Percentiles rank a stretch among this genome's conserved stretches.
phyloP scores from a whole-genome alignment of 345 rosid species.

The Salix arbutifolia region DNA sequence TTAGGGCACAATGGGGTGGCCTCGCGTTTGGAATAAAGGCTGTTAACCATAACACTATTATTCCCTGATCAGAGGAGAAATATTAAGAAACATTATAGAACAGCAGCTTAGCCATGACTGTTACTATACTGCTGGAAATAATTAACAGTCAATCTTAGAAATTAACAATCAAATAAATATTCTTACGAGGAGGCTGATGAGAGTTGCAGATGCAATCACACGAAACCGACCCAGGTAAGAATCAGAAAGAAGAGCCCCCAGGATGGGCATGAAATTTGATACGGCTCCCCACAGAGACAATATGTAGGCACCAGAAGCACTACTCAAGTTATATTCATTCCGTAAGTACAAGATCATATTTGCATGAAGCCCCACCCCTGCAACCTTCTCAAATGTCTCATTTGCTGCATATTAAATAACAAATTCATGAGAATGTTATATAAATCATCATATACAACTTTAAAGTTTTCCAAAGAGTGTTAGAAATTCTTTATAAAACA shows the following conservation, averaged over 20 bases:
- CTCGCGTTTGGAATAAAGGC: conserved; percentile 31
- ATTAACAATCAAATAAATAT: not conserved
- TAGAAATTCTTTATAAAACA: no score
- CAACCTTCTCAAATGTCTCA: conserved; percentile 52
- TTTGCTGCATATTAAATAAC: conserved; percentile 38
- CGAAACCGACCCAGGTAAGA: conserved; percentile 48
- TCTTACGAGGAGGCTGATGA: conserved; percentile 36
- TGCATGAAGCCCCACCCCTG: conserved; percentile 37
- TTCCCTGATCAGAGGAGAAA: conserved; percentile 31
- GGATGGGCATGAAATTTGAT: conserved; percentile 34
- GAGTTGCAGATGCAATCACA: conserved; percentile 33
- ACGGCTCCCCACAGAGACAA: conserved; percentile 42
- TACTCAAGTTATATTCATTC: conserved; percentile 32
- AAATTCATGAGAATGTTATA: no score
- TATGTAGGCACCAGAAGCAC: conserved; percentile 29
- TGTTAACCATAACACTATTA: conserved; percentile 41
- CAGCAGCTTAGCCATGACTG: not conserved
- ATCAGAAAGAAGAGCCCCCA: conserved; percentile 51
- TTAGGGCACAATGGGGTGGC: conserved; percentile 33
- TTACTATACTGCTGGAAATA: no score
- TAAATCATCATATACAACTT: no score
- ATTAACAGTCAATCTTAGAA: no score
- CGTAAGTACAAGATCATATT: conserved; percentile 45
- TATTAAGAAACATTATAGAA: not conserved
- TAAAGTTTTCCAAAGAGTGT: no score